Percentiles rank a stretch among this genome's conserved stretches.
phyloP scores from a whole-genome alignment of 352 stramenopile species.

The Phytophthora hibernalis region DNA sequence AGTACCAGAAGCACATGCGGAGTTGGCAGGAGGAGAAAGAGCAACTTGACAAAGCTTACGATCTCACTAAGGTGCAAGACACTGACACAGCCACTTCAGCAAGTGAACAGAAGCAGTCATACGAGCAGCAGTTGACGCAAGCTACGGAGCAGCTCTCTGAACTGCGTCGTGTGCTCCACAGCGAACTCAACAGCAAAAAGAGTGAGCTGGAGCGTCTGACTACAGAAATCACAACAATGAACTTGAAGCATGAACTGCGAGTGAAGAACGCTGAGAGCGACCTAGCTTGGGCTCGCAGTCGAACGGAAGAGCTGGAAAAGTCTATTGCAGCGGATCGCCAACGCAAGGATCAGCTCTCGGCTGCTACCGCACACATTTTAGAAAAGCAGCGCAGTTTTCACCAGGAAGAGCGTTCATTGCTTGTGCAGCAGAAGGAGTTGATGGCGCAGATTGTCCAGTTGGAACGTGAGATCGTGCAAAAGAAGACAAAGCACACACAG shows the following conservation, averaged over 20 bases:
- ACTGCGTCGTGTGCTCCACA: slow-evolving; percentile 46
- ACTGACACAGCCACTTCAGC: slow-evolving; percentile 33
- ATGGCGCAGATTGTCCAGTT: slow-evolving; percentile 66
- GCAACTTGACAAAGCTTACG: slow-evolving; percentile 36
- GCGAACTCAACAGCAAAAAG: slow-evolving; percentile 60
- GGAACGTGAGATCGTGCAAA: slow-evolving; percentile 59
- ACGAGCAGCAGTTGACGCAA: slow-evolving; percentile 52
- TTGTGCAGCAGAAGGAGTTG: slow-evolving; percentile 63
- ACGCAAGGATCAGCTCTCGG: slow-evolving; percentile 42
- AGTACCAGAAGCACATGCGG: slow-evolving; percentile 58
- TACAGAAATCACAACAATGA: slow-evolving; percentile 59
- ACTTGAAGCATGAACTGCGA: slow-evolving; percentile 63
- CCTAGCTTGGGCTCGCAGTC: slow-evolving; percentile 59
- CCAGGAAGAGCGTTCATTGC: slow-evolving; percentile 59
- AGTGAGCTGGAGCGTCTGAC: slow-evolving; percentile 50
- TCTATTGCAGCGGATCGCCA: slow-evolving; percentile 37
- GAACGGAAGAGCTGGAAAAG: slow-evolving; percentile 55
- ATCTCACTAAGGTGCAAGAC: slow-evolving; percentile 36
- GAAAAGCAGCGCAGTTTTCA: slow-evolving; percentile 60
- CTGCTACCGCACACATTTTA: slow-evolving; percentile 46
- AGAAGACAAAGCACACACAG: slow-evolving; percentile 70
- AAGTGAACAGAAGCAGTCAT: slow-evolving; percentile 55
- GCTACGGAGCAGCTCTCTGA: slow-evolving; percentile 64
- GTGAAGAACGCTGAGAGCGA: slow-evolving; percentile 63
- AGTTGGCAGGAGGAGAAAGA: slow-evolving; percentile 40